phyloP scores from a whole-genome alignment of 2,329 filamentous ascomycete genomes.

The Chaetothyriales sp. region DNA sequence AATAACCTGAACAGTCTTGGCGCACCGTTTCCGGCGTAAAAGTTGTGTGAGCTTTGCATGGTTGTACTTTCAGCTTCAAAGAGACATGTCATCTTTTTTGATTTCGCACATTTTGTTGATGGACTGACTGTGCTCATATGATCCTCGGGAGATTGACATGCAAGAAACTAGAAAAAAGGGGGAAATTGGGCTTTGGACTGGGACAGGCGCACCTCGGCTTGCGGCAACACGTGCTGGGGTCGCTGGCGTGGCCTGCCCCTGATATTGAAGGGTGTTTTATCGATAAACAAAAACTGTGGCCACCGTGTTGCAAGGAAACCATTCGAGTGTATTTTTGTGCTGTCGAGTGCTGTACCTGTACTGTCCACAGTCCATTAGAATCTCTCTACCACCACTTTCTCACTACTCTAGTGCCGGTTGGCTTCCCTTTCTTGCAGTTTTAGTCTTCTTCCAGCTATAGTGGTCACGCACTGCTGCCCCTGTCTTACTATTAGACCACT shows the following conservation, averaged over 20 bases:
- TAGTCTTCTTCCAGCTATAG: background rate
- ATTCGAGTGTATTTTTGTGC: no score
- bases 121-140: background rate
- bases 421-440: background rate
- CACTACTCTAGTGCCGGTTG: background rate
- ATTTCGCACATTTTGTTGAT: background rate
- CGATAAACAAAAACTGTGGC: background rate
- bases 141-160: background rate
- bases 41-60: background rate
- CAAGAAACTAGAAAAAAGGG: background rate
- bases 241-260: background rate
- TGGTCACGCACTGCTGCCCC: background rate
- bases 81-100: background rate
- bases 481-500: background rate
- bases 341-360: no score
- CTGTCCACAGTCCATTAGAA: background rate
- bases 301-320: background rate
- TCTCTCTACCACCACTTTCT: background rate
- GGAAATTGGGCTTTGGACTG: background rate
- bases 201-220: background rate
- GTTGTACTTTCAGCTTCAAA: background rate
- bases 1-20: background rate
- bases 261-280: background rate
- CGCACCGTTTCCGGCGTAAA: background rate
- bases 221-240: background rate